Percentiles rank a stretch among this genome's conserved stretches.
phyloP scores from a whole-genome alignment of 176 grass and related monocot genomes.

The Otatea glauca region DNA sequence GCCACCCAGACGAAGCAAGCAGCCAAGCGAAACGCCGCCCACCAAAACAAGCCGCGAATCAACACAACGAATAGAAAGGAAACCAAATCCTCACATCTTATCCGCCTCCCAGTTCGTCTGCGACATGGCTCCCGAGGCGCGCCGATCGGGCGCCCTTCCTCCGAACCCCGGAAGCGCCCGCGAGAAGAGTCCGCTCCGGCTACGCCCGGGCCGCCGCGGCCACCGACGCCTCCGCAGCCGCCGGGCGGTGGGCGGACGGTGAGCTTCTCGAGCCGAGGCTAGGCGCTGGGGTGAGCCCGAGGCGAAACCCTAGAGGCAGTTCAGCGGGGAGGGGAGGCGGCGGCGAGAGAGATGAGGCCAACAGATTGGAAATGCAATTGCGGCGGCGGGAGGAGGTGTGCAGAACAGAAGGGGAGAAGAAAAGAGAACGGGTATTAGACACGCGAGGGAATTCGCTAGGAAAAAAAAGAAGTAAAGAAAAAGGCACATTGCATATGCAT shows the following conservation, averaged over 20 bases:
- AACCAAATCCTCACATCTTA: slow-evolving; percentile 69
- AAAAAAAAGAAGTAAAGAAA: neutral
- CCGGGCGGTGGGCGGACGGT: neutral
- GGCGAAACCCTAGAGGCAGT: slow-evolving; percentile 34
- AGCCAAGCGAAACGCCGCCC: neutral
- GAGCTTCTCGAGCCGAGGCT: neutral
- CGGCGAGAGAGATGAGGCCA: neutral
- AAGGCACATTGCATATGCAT: too few relatives aligned
- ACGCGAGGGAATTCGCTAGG: neutral
- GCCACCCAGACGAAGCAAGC: neutral
- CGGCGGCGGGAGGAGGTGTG: slow-evolving; percentile 10
- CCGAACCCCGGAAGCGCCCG: neutral
- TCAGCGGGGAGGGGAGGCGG: neutral
- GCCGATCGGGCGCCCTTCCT: neutral
- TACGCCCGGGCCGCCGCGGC: neutral
- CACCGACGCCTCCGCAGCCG: slow-evolving; percentile 8
- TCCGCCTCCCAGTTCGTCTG: slow-evolving; percentile 84
- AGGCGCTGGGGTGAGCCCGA: neutral
- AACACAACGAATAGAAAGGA: neutral
- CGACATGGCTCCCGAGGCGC: slow-evolving; percentile 54
- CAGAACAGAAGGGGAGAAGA: neutral
- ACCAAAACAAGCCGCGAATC: slow-evolving; percentile 35
- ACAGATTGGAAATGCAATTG: slow-evolving; percentile 31
- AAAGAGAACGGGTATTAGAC: slow-evolving; percentile 24
- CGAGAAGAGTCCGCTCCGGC: neutral